These are phyloP conservation scores for Zygnema circumcarinatum DNA, from an alignment of 139 green algal species.

Conservation along the genomic window DNA sequence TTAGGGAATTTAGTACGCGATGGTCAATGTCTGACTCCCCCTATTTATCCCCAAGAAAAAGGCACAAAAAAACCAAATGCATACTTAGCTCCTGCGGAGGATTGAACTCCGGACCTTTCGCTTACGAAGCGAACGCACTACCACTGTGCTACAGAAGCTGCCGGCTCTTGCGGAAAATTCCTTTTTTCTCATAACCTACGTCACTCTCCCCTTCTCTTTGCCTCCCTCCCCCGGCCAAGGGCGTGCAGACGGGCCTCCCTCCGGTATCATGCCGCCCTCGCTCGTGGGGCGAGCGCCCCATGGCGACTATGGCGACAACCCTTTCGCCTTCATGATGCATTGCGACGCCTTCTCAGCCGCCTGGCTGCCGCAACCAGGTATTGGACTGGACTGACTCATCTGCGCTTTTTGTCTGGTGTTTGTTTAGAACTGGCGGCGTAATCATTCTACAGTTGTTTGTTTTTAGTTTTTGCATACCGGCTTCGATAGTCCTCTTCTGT, in stretches of 20 bases:
- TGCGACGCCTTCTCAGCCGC: neutral
- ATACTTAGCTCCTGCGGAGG: conserved; percentile 23
- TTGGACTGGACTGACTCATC: no score
- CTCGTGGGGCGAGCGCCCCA: neutral
- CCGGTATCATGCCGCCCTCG: neutral
- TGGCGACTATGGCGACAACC: neutral
- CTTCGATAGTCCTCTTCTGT: neutral
- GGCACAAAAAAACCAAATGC: no score
- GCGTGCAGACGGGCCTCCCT: no score
- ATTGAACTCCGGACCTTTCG: conserved; percentile 58
- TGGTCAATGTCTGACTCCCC: no score
- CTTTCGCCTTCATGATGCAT: neutral
- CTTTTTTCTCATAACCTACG: no score
- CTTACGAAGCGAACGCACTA: conserved; percentile 60
- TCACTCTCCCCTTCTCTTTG: no score
- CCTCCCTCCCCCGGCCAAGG: no score
- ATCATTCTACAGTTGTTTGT: no score
- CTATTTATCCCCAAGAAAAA: no score
- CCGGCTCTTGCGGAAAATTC: neutral
- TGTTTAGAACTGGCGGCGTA: no score
- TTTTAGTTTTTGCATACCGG: neutral
- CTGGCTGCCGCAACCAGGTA: neutral
- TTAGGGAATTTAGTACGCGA: no score
- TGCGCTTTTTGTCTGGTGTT: no score
- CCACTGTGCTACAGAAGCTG: conserved; percentile 52